Evolutionary conservation across 495 filamentous ascomycete genomes (phyloP).

Genomic region (Lepidopterella palustris): DNA sequence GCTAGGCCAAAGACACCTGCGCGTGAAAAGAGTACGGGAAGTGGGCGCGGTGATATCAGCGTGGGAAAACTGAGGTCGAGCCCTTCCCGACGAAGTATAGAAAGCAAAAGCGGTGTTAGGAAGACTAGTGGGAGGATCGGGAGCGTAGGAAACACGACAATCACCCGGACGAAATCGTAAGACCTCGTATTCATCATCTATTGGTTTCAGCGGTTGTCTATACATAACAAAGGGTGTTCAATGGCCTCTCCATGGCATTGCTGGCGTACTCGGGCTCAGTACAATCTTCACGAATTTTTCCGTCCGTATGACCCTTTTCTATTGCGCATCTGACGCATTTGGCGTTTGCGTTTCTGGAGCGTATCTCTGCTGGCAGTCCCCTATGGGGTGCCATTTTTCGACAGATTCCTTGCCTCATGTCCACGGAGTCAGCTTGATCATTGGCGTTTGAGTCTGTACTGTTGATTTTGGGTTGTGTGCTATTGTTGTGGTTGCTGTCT

Average conservation of each 20-base stretch:
- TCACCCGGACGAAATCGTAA: slow-evolving; percentile 12
- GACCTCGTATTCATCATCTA: background rate
- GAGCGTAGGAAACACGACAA: slow-evolving; percentile 50
- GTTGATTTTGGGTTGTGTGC: no score
- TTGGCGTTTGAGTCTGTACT: no score
- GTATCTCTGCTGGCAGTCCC: no score
- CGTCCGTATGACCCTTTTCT: no score
- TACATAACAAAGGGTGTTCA: background rate
- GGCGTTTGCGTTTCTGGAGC: no score
- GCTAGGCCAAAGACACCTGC: slow-evolving; percentile 60
- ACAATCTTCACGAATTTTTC: background rate
- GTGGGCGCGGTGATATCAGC: slow-evolving; percentile 59
- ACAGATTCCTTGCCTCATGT: no score
- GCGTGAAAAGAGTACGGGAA: slow-evolving; percentile 49
- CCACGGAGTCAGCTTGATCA: no score
- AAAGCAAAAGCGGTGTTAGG: slow-evolving; percentile 61
- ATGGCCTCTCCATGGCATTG: background rate
- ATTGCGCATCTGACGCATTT: no score
- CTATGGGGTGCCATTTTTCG: no score
- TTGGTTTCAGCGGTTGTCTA: background rate
- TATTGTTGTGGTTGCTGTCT: no score
- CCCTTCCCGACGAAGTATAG: slow-evolving; percentile 53
- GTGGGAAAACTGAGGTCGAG: slow-evolving; percentile 67
- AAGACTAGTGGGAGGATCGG: slow-evolving; percentile 94
- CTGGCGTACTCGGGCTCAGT: background rate